Evolutionary conservation across 805 yeast species (phyloP), one percentile per base, ranked within the genome.

Genomic region (Wickerhamomyces strasburgensis): DNA sequence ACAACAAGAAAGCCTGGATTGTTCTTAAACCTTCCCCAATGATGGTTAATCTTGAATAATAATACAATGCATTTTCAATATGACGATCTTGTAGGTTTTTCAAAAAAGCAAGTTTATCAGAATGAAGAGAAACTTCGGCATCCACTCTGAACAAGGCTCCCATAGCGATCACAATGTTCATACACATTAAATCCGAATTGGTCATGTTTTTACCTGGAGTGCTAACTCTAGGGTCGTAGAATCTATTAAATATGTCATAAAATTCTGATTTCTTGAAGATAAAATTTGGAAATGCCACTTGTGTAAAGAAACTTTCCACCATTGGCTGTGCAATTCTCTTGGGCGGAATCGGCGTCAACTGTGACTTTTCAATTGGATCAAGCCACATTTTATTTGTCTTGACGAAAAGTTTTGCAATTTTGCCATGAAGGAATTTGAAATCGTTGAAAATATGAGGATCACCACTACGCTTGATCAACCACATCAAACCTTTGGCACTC

Each of bases 11-110:
- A 0, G 74, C 84, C 48, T 68, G 76, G 13, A 78, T 56, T 3
- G 78, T 68, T 27, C 58, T 58, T 0, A 73, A 35, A 9, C 80
- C 81, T 42, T 73, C 80, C 45, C 74, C 69, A 25, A 69, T 49
- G 2, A 73, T 60, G 5, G 70, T 56, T 6, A 76, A 52, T 41
- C 73, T 64, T 46, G 73, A 76, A 46, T 70, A 80, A 49, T 74
- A 80, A 48, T 57, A 72, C 17, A 78, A 52, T 0, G 78, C 57
- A 46, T 70, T 70, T 13, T 54, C 48, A 6, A 64, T 48, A 40
- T 63, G 54, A 3, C 47, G 37, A 7, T 49, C 46, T 37, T 63
- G 67, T 4, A 63, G 37, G 1, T 42, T 43, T 14, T 44, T 43
- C 6, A 62, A 31, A 21, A 21, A 17, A 14, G 51, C 14, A 4